A percentile compares a stretch with the other conserved stretches of the same genome.
Conservation (phyloP, 495 filamentous ascomycete genomes). For the Aspergillus sparsus region DNA sequence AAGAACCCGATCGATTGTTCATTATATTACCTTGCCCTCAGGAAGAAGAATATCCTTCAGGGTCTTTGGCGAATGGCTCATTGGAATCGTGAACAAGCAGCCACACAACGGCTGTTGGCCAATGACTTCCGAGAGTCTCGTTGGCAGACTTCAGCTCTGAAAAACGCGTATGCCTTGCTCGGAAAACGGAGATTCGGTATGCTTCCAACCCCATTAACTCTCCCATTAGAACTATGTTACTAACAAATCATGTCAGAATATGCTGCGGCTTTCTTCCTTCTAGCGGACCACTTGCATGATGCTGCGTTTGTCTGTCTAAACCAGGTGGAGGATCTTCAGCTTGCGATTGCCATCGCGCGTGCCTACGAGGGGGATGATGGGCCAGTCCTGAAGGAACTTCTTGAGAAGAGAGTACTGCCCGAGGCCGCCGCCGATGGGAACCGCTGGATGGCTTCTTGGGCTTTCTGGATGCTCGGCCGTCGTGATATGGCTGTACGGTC, state of each 20-base stretch:
- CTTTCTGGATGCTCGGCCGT: conserved; percentile 87
- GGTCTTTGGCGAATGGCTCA: conserved; percentile 95
- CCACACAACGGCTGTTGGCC: conserved; percentile 72
- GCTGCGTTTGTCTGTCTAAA: conserved; percentile 82
- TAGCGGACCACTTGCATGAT: conserved; percentile 82
- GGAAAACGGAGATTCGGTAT: conserved; percentile 85
- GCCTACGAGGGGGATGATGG: conserved; percentile 88
- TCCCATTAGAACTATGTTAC: background rate
- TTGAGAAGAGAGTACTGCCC: conserved; percentile 78
- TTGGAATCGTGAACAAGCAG: conserved; percentile 82
- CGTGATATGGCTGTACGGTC: conserved; percentile 83
- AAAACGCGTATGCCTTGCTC: conserved; percentile 97
- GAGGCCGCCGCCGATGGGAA: conserved; percentile 80
- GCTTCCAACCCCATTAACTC: conserved; percentile 14
- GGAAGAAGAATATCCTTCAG: conserved; percentile 87
- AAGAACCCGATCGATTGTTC: conserved; percentile 95
- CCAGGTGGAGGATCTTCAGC: conserved; percentile 83
- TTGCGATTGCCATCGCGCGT: conserved; percentile 86
- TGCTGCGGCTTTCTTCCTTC: conserved; percentile 91
- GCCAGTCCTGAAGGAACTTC: conserved; percentile 67
- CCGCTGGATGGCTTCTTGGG: conserved; percentile 94
- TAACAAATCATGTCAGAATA: conserved; percentile 62
- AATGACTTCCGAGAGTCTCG: conserved; percentile 85
- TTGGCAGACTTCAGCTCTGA: conserved; percentile 88
- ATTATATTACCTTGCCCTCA: conserved; percentile 85